Conservation (phyloP, 176 grass and related monocot genomes). For the Pontederia crassipes region DNA sequence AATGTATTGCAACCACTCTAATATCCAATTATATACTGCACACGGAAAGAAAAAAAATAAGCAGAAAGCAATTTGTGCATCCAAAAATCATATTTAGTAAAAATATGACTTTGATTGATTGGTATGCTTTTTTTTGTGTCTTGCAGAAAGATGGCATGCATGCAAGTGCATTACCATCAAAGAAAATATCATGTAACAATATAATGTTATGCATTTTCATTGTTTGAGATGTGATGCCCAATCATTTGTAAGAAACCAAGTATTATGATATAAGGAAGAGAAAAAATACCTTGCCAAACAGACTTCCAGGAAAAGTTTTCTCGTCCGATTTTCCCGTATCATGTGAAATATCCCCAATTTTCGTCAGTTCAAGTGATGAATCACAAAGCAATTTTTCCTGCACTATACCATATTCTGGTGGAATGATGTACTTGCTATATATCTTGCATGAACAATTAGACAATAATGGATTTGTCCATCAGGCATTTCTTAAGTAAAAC, state of each 20-base stretch:
- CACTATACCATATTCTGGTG: neutral
- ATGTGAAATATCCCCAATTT: neutral
- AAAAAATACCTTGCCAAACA: constrained; percentile 3
- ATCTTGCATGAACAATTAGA: neutral
- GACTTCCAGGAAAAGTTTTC: neutral
- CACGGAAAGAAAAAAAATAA: no score
- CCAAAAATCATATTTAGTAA: no score
- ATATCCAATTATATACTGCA: no score
- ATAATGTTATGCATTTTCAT: neutral
- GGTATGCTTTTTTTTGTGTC: no score
- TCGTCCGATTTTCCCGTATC: neutral
- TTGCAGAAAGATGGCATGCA: no score
- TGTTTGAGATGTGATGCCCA: neutral
- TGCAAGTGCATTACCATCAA: no score
- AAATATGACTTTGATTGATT: no score
- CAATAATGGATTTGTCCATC: neutral
- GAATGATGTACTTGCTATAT: neutral
- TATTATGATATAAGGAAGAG: neutral
- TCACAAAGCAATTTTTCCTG: neutral
- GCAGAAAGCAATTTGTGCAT: no score
- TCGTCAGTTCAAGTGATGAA: neutral
- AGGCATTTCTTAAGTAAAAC: neutral
- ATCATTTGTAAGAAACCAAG: neutral
- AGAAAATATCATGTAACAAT: no score
- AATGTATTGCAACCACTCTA: no score